Evolutionary conservation across 2,329 filamentous ascomycete species (phyloP).

Genomic region (Alternaria gansuensis): DNA sequence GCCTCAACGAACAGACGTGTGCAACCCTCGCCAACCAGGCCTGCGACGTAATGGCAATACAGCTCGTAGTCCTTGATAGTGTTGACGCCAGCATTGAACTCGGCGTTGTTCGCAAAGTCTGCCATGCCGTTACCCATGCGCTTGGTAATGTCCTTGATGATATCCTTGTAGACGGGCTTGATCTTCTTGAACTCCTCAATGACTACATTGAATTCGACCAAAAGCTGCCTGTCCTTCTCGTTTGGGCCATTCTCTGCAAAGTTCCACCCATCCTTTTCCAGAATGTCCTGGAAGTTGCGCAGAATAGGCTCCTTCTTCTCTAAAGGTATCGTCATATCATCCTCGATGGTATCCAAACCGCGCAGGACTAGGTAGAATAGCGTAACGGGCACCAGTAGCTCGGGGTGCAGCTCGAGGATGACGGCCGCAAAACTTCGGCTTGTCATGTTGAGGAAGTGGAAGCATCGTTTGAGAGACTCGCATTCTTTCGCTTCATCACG

Average conservation of each 20-base stretch:
- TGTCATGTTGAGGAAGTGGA: conserved; percentile 83
- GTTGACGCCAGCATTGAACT: conserved; percentile 82
- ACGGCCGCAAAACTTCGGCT: conserved; percentile 93
- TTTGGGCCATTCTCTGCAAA: conserved; percentile 85
- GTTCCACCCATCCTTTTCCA: conserved; percentile 88
- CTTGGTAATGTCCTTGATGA: conserved; percentile 90
- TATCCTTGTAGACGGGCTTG: conserved; percentile 81
- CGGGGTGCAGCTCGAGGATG: conserved; percentile 94
- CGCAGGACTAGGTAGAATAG: conserved; percentile 94
- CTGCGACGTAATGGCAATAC: conserved; percentile 99
- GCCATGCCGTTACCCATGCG: conserved; percentile 99
- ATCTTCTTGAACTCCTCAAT: conserved; percentile 86
- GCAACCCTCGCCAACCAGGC: conserved; percentile 92
- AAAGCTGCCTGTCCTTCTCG: conserved; percentile 91
- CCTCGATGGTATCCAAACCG: conserved; percentile 96
- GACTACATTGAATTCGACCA: conserved; percentile 91
- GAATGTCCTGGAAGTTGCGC: conserved; percentile 78
- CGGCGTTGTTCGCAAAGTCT: conserved; percentile 86
- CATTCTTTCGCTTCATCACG: conserved; percentile 80
- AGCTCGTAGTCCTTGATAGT: conserved; percentile 90
- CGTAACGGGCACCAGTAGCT: conserved; percentile 86
- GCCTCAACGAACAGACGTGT: conserved; percentile 90
- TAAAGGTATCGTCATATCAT: conserved; percentile 92
- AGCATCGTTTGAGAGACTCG: conserved; percentile 79
- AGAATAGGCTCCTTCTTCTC: conserved; percentile 86